These are phyloP conservation scores for Ceratobasidium sp. DNA, from an alignment of 1,284 basidiomycete genomes.

Conservation along the genomic window DNA sequence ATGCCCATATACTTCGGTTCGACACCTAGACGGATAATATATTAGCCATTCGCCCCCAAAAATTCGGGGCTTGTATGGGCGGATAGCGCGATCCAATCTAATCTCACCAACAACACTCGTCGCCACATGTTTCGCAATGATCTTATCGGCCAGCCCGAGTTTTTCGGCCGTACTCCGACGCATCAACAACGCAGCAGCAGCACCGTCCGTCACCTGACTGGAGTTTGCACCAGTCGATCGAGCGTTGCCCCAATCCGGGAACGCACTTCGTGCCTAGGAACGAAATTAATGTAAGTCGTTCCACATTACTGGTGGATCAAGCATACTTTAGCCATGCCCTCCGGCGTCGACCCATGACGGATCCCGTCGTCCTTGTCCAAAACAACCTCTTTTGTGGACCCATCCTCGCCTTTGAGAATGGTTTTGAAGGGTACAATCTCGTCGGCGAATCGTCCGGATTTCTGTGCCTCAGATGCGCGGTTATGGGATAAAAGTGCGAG, in stretches of 20 bases:
- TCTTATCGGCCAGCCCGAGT: constrained; percentile 71
- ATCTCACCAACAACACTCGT: constrained; percentile 69
- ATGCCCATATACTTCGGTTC: constrained; percentile 57
- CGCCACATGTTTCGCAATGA: constrained; percentile 82
- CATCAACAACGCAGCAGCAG: constrained; percentile 87
- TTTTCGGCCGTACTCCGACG: constrained; percentile 82
- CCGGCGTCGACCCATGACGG: constrained; percentile 74
- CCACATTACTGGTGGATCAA: constrained; percentile 68
- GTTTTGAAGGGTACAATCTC: constrained; percentile 82
- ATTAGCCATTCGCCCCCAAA: too few relatives aligned
- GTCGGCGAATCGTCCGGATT: constrained; percentile 70
- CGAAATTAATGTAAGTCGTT: constrained; percentile 38
- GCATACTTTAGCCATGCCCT: constrained; percentile 65
- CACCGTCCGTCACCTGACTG: constrained; percentile 94
- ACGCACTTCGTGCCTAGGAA: constrained; percentile 48
- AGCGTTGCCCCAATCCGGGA: constrained; percentile 62
- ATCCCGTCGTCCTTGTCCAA: constrained; percentile 80
- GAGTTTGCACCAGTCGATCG: constrained; percentile 91
- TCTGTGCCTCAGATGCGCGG: constrained; percentile 70
- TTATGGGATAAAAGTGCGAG: constrained; percentile 83
- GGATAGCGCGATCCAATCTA: constrained; percentile 20
- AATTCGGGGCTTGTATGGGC: too few relatives aligned
- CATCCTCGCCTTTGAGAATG: constrained; percentile 30
- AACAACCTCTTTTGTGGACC: constrained; percentile 53
- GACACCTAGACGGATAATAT: constrained; percentile 44